phyloP scores from a whole-genome alignment of 2,329 filamentous ascomycete species.

The Cytospora piceae region DNA sequence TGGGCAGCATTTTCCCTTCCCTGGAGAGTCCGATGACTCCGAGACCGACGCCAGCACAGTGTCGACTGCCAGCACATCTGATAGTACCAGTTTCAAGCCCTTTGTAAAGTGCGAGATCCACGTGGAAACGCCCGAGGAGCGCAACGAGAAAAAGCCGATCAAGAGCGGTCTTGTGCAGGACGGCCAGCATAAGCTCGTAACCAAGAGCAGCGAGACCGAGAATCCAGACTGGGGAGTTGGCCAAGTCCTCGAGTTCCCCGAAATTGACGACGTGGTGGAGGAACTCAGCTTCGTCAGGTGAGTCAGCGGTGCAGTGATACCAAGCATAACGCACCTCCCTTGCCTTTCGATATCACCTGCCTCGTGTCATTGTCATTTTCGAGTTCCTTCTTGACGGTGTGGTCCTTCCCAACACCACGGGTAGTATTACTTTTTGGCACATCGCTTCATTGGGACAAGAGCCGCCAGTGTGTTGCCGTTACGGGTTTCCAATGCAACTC shows the following conservation, averaged over 20 bases:
- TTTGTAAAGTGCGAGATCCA: conserved; percentile 81
- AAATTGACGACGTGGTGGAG: conserved; percentile 59
- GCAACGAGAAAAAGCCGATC: conserved; percentile 40
- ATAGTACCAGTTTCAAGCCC: conserved; percentile 64
- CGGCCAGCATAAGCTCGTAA: conserved; percentile 63
- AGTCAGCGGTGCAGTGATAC: conserved; percentile 40
- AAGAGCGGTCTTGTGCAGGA: conserved; percentile 55
- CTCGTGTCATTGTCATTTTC: conserved; percentile 15
- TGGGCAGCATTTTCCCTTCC: conserved; percentile 69
- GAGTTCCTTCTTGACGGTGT: conserved; percentile 1
- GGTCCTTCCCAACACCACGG: conserved; percentile 3
- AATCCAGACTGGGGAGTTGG: conserved; percentile 65
- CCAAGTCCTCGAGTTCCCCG: conserved; percentile 60
- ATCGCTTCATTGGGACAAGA: conserved; percentile 5
- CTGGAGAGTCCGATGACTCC: conserved; percentile 50
- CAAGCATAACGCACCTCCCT: conserved; percentile 10
- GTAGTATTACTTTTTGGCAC: conserved; percentile 9
- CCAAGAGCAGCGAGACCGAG: conserved; percentile 57
- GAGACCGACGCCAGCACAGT: conserved; percentile 38
- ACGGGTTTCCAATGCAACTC: neutral
- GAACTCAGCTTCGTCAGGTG: conserved; percentile 75
- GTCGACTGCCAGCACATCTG: conserved; percentile 47
- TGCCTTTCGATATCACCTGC: conserved; percentile 17
- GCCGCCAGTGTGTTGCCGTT: conserved; percentile 7
- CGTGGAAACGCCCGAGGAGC: conserved; percentile 64